These are phyloP conservation scores for Tolypocladium ovalisporum DNA, from an alignment of 2,329 filamentous ascomycete genomes.

Conservation along the genomic window DNA sequence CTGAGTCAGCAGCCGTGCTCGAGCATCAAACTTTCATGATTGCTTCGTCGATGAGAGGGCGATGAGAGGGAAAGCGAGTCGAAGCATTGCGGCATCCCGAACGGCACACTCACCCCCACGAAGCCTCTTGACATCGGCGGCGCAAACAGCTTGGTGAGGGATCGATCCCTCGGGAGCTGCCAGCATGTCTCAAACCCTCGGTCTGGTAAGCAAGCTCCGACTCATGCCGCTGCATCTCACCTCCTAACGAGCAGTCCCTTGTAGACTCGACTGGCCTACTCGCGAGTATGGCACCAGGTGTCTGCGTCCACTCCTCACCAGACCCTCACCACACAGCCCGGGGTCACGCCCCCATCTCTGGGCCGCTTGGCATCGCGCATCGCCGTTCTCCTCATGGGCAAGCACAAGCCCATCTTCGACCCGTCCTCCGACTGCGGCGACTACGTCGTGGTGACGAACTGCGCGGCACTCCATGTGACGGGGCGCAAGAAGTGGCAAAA, in stretches of 20 bases:
- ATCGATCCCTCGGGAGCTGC: constrained; percentile 10
- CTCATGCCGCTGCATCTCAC: not conserved
- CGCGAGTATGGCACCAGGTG: constrained; percentile 82
- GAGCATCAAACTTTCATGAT: not conserved
- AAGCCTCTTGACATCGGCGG: not conserved
- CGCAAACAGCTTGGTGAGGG: constrained; percentile 4
- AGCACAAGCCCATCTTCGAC: constrained; percentile 97
- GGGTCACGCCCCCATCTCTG: constrained; percentile 62
- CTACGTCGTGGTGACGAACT: constrained; percentile 92
- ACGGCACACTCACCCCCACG: not conserved
- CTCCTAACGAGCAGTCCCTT: not conserved
- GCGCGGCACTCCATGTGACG: constrained; percentile 75
- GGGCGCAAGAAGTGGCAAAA: constrained; percentile 92
- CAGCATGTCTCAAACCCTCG: constrained; percentile 70
- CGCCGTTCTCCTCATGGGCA: constrained; percentile 85
- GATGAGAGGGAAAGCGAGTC: no score
- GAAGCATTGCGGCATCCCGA: not conserved
- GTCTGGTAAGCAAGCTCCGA: constrained; percentile 43
- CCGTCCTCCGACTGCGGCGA: constrained; percentile 97
- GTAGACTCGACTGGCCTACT: constrained; percentile 92
- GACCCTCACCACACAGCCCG: constrained; percentile 45
- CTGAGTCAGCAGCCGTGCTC: not conserved
- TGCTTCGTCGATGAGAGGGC: not conserved
- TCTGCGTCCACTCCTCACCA: constrained; percentile 59
- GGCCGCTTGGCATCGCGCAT: constrained; percentile 84